phyloP scores from a whole-genome alignment of 2,329 filamentous ascomycete genomes.

The Talaromyces atroroseus region DNA sequence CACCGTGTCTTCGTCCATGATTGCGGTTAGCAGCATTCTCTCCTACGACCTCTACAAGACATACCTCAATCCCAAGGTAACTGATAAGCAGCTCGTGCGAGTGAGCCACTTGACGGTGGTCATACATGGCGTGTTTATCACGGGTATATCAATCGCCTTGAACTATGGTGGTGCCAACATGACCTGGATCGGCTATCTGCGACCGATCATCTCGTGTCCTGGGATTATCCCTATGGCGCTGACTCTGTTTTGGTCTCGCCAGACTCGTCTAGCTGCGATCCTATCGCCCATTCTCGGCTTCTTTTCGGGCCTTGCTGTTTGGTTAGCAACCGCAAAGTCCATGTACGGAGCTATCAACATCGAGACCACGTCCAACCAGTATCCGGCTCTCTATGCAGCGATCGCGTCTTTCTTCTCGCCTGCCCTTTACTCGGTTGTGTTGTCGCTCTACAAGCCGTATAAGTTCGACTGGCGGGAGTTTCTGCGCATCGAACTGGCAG shows the following conservation, averaged over 20 bases:
- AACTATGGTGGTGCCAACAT: no score
- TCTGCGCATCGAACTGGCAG: no score
- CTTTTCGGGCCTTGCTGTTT: constrained; percentile 48
- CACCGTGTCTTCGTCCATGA: constrained; percentile 49
- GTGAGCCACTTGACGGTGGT: constrained; percentile 51
- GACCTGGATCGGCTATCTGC: constrained; percentile 28
- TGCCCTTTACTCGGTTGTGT: no score
- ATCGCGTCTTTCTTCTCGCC: no score
- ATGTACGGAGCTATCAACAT: no score
- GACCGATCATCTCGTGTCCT: constrained; percentile 33
- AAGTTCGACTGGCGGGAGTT: no score
- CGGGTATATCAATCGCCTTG: no score
- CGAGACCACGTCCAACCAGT: no score
- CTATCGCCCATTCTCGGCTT: constrained; percentile 48
- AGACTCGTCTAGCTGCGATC: constrained; percentile 47
- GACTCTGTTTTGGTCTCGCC: constrained; percentile 49
- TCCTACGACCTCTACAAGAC: constrained; percentile 51
- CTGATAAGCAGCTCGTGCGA: constrained; percentile 46
- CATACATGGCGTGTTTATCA: constrained; percentile 40
- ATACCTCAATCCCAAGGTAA: constrained; percentile 45
- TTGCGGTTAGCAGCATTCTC: constrained; percentile 51
- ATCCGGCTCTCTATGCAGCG: no score
- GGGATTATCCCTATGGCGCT: constrained; percentile 52
- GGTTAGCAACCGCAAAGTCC: constrained; percentile 34
- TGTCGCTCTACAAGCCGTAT: no score